Base-by-base conservation (phyloP, 306 rosid species). In the Mucuna pruriens region DNA sequence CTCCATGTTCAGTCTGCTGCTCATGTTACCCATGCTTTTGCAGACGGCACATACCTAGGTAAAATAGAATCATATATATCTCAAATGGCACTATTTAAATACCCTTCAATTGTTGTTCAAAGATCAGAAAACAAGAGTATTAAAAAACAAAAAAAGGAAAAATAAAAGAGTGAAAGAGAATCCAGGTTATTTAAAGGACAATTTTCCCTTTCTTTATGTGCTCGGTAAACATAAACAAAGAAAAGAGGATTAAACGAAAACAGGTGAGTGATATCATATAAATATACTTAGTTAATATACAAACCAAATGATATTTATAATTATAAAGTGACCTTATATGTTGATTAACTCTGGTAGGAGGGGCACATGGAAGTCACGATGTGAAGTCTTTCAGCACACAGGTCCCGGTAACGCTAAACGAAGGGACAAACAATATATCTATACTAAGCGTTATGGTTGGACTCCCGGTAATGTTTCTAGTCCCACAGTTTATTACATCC, bases 391-490 rank as follows among this genome's bases (percentile, higher is more conserved):
- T 87, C 80, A 49, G 42, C 6, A 66, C 86, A 75, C 83, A 86
- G 52, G 75, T 13, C 25, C 86, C 91, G 0, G 0, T 89, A 20
- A 5, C 22, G 1, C 71, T 89, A 36, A 83, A 63, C 23, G 80
- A 84, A 52, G 95, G 92, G 39, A 65, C 80, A 60, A 86, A 87
- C 82, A 84, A 89, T 61, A 81, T 89, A 82, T 89, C 95, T 71
- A 48, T 89, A 42, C 89, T 86, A 9, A 83, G 95, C 61, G 91
- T 85, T 45, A 86, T 89, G 91, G 95, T 87, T 39, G 95, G 93
- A 66, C 54, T 91, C 34, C 90, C 91, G 87, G 93, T 91, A 78
- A 68, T 46, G n/a, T 42, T 66, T 72, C 12, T 19, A 16, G 31
- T n/a, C n/a, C n/a, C n/a, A n/a, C n/a, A 29, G 31, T 29, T 29